Evolutionary conservation across 148 eudicot genomes (phyloP).

Genomic region (Diospyros lotus): DNA sequence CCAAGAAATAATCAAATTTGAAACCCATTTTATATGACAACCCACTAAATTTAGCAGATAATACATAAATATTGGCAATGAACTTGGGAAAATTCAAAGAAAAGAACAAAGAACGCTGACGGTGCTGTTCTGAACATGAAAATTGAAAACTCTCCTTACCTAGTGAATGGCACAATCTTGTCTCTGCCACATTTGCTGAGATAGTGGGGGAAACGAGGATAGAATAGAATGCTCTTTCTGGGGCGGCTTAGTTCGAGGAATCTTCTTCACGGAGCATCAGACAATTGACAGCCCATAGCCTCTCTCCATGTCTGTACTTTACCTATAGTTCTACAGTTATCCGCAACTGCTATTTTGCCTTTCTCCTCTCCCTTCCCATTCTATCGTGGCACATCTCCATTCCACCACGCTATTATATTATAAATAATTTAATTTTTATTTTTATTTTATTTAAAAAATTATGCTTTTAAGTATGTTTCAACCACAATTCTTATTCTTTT

Average conservation of each 20-base stretch:
- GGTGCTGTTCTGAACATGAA: neutral
- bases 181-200: neutral
- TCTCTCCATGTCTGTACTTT: neutral
- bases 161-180: neutral
- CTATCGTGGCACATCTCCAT: too few relatives aligned
- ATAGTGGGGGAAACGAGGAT: neutral
- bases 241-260: slow-evolving; percentile 3
- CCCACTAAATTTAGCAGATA: neutral
- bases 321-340: too few relatives aligned
- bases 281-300: neutral
- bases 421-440: too few relatives aligned
- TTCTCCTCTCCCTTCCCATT: too few relatives aligned
- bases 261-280: neutral
- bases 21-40: too few relatives aligned
- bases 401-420: too few relatives aligned
- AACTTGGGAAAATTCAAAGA: neutral
- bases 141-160: neutral
- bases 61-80: neutral
- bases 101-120: neutral
- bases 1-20: too few relatives aligned
- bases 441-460: too few relatives aligned
- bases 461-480: too few relatives aligned
- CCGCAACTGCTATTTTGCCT: too few relatives aligned
- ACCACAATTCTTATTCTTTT: too few relatives aligned
- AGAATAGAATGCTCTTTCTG: neutral